These are phyloP conservation scores for Zizania palustris DNA, from an alignment of 202 grass and related monocot species.

Conservation along the genomic window DNA sequence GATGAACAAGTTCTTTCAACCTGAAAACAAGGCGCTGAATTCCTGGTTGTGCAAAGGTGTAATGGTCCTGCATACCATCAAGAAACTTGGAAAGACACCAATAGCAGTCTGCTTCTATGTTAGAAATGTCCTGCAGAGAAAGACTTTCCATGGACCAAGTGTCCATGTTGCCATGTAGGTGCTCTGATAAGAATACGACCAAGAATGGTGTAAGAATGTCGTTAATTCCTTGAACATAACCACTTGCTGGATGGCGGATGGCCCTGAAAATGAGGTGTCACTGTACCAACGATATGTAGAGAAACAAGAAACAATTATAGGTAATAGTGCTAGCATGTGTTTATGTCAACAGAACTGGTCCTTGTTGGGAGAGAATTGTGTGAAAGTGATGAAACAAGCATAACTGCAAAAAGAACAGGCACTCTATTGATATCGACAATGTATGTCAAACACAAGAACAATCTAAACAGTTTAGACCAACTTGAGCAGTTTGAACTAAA, in stretches of 20 bases:
- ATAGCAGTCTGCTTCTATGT: slow-evolving; percentile 97
- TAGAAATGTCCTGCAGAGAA: slow-evolving; percentile 66
- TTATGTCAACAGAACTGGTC: neutral
- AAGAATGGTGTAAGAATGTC: slow-evolving; percentile 92
- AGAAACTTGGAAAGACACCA: slow-evolving; percentile 98
- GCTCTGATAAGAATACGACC: slow-evolving; percentile 89
- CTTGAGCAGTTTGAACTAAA: neutral
- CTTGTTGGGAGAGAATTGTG: neutral
- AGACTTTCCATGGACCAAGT: slow-evolving; percentile 78
- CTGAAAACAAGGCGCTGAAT: slow-evolving; percentile 96
- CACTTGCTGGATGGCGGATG: slow-evolving; percentile 94
- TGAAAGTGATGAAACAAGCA: neutral
- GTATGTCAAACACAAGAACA: neutral
- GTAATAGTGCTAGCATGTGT: neutral
- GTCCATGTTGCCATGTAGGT: slow-evolving; percentile 83
- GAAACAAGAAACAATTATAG: neutral
- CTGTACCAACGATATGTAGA: slow-evolving; percentile 13
- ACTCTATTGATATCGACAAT: neutral
- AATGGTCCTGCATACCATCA: slow-evolving; percentile 97
- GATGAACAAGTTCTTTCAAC: slow-evolving; percentile 79
- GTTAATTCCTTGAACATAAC: slow-evolving; percentile 99
- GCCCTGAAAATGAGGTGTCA: slow-evolving; percentile 57
- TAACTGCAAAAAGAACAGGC: neutral
- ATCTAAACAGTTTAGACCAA: neutral
- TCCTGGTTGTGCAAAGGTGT: slow-evolving; percentile 95